Evolutionary conservation across 169 alveolate genomes (phyloP).

Genomic region (Cardiosporidium cionae): DNA sequence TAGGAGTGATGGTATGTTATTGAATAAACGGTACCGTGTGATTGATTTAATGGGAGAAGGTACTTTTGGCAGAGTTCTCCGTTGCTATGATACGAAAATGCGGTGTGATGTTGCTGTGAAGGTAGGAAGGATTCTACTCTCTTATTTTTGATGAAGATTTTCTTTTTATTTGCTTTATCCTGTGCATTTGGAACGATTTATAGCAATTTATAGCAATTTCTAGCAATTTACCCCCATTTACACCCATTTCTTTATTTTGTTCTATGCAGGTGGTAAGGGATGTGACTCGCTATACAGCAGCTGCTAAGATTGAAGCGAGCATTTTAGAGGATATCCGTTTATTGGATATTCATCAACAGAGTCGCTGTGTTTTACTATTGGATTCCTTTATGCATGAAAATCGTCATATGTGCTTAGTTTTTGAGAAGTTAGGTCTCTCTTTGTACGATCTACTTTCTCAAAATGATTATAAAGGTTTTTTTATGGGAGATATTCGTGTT

Average conservation of each 20-base stretch:
- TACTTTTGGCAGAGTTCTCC: slow-evolving; percentile 94
- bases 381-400: slow-evolving; percentile 74
- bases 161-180: too few relatives aligned
- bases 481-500: slow-evolving; percentile 74
- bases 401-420: slow-evolving; percentile 81
- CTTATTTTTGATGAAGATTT: not conserved
- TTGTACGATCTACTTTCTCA: slow-evolving; percentile 84
- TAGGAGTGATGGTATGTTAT: slow-evolving; percentile 37
- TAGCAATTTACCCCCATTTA: not conserved
- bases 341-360: slow-evolving; percentile 68
- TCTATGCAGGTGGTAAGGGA: slow-evolving; percentile 68
- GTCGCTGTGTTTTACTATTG: slow-evolving; percentile 75
- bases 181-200: not conserved
- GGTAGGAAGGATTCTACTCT: slow-evolving; percentile 28
- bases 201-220: not conserved
- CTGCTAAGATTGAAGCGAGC: slow-evolving; percentile 93
- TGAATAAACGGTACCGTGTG: slow-evolving; percentile 64
- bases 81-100: slow-evolving; percentile 67
- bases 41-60: slow-evolving; percentile 88
- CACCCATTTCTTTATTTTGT: slow-evolving; percentile 16
- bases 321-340: slow-evolving; percentile 72
- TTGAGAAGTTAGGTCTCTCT: slow-evolving; percentile 91
- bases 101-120: slow-evolving; percentile 77
- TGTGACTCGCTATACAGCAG: slow-evolving; percentile 82
- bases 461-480: slow-evolving; percentile 86